Evolutionary conservation across 2,329 filamentous ascomycete species (phyloP), one percentile per base, ranked within the genome.

Genomic region (Alternaria brassicicola): DNA sequence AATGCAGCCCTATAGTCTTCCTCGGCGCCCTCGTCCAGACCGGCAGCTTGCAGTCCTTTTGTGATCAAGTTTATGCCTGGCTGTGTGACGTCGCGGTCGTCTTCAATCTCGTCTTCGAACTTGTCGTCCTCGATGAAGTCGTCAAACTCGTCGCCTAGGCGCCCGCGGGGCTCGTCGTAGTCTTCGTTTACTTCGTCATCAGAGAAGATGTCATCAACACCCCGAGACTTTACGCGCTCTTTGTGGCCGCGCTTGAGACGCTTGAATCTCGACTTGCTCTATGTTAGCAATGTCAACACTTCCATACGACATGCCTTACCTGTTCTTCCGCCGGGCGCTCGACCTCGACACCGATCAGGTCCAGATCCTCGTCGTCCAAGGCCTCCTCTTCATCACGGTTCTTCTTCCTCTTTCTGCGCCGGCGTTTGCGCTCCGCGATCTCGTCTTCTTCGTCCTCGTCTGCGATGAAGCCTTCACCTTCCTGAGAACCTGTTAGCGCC

Each of bases 41-140:
- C 93, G 6, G 91, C 87, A 8, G 89, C 90, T 73, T 96, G 92
- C 25, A 93, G 86, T 10, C 90, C 86, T 36, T 89, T 86, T 39
- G 87, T 84, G 63, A 86, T 84, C 25, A 89, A 88, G 57, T 87
- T 86, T 63, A 90, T 87, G 54, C 88, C 87, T 0, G 93, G 92
- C 36, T 92, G 87, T 54, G 92, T 92, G 60, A 98, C 92, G 74
- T 97, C 93, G 68, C 90, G 85, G 56, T 77, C 76, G 73, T 98
- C 93, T 75, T 97, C 93, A 63, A 98, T 93, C 75, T 97, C 93
- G 67, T 92, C 87, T 57, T 76, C 73, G 53, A 77, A 91, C 61
- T 92, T 93, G 70, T 98, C 95, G 69, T 97, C 93, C 75, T 98
- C 94, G 72, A 99, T 99, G 78, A 99, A 99, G 75, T 94, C 93